phyloP scores from a whole-genome alignment of 2,329 filamentous ascomycete genomes.

The Pseudonectria foliicola region DNA sequence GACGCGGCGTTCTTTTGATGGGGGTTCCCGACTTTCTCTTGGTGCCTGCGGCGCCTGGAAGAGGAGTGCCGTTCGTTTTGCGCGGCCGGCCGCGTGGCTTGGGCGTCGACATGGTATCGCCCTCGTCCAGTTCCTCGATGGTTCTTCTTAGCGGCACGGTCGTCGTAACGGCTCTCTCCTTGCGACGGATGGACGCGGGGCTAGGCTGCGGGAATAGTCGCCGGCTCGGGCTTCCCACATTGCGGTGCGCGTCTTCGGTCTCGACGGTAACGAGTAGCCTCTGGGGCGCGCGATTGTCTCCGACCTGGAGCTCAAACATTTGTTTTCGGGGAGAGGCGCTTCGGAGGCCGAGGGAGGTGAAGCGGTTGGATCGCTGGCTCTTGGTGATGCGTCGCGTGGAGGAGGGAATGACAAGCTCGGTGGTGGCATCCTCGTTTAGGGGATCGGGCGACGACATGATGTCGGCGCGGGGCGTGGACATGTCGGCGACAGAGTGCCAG shows the following conservation, averaged over 20 bases:
- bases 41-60: conserved; percentile 32
- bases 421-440: conserved; percentile 33
- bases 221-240: conserved; percentile 29
- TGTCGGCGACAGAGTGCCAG: conserved; percentile 30
- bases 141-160: conserved; percentile 44
- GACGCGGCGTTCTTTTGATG: conserved; percentile 28
- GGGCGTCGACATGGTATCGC: conserved; percentile 30
- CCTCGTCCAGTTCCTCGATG: conserved; percentile 22
- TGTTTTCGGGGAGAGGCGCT: conserved; percentile 45
- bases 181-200: conserved; percentile 30
- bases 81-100: conserved; percentile 40
- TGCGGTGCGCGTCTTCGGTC: conserved; percentile 34
- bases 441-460: conserved; percentile 46
- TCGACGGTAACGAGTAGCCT: conserved; percentile 50
- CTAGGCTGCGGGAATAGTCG: conserved; percentile 39
- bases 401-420: conserved; percentile 28
- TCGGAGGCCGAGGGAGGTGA: conserved; percentile 25
- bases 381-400: conserved; percentile 36
- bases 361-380: conserved; percentile 34
- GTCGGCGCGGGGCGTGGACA: conserved; percentile 33
- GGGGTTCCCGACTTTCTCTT: conserved; percentile 43
- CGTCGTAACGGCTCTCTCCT: conserved; percentile 38
- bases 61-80: conserved; percentile 45
- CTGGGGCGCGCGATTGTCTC: conserved; percentile 42
- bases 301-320: conserved; percentile 50